Evolutionary conservation across 1,284 basidiomycete species (phyloP).

Genomic region (Trametes versicolor): DNA sequence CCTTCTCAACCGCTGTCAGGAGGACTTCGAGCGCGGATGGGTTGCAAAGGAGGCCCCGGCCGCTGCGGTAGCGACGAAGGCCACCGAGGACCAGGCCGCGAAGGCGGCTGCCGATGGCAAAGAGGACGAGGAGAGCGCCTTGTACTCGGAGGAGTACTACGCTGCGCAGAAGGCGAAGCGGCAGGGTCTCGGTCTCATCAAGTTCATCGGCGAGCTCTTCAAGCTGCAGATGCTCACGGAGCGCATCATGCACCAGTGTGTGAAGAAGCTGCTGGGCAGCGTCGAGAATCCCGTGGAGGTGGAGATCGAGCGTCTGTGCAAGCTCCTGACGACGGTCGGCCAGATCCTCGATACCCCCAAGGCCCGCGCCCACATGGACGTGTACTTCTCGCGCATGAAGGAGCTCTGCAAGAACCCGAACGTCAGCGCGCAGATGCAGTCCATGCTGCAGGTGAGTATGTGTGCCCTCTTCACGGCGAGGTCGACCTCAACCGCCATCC

Average conservation of each 20-base stretch:
- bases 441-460: slow-evolving; percentile 88
- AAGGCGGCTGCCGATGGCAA: slow-evolving; percentile 67
- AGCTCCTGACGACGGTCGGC: no score
- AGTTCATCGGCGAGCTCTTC: slow-evolving; percentile 98
- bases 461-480: not conserved
- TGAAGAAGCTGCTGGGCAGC: slow-evolving; percentile 92
- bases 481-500: not conserved
- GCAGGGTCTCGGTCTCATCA: slow-evolving; percentile 94
- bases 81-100: slow-evolving; percentile 64
- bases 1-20: slow-evolving; percentile 71
- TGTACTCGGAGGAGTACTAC: slow-evolving; percentile 9
- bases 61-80: slow-evolving; percentile 48
- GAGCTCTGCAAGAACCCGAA: slow-evolving; percentile 79
- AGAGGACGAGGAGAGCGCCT: not conserved
- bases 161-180: slow-evolving; percentile 90
- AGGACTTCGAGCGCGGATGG: slow-evolving; percentile 48
- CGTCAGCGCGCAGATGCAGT: slow-evolving; percentile 90
- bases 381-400: slow-evolving; percentile 92
- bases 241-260: slow-evolving; percentile 88
- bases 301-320: slow-evolving; percentile 95
- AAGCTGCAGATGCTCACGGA: slow-evolving; percentile 75
- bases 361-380: slow-evolving; percentile 86
- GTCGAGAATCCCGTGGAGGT: slow-evolving; percentile 96
- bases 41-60: slow-evolving; percentile 48
- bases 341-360: slow-evolving; percentile 83